A percentile compares a stretch with the other conserved stretches of the same genome.
phyloP scores from a whole-genome alignment of 129 eudicot species.

The Tanacetum coccineum region DNA sequence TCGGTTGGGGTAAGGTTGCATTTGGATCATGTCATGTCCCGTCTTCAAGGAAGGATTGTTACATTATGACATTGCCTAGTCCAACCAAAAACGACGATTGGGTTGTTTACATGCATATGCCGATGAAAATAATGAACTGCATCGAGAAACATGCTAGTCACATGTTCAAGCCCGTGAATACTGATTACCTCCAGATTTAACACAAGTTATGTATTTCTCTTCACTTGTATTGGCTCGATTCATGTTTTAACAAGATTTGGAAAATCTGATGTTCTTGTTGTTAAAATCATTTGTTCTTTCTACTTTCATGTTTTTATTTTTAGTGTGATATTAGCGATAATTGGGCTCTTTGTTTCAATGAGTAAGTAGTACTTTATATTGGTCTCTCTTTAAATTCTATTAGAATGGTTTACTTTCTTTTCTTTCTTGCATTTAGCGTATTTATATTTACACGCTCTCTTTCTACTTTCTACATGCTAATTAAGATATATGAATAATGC shows the following conservation, averaged over 20 bases:
- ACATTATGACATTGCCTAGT: constrained; percentile 60
- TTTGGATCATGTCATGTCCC: constrained; percentile 58
- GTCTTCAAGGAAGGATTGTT: constrained; percentile 43
- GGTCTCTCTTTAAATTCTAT: too few relatives aligned
- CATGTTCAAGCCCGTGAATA: constrained; percentile 35
- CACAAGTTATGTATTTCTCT: background rate
- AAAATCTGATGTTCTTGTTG: too few relatives aligned
- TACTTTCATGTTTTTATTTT: too few relatives aligned
- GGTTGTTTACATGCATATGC: constrained; percentile 29
- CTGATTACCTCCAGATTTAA: constrained; percentile 27
- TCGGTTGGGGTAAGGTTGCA: constrained; percentile 51
- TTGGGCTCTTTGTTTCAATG: too few relatives aligned
- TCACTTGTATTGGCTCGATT: background rate
- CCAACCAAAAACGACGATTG: constrained; percentile 46
- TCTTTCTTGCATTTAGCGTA: too few relatives aligned
- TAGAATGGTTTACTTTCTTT: too few relatives aligned
- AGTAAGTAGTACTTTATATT: too few relatives aligned
- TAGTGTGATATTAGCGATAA: too few relatives aligned
- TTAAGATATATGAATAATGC: too few relatives aligned
- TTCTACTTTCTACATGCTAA: too few relatives aligned
- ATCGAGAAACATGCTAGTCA: constrained; percentile 35
- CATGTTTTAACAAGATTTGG: background rate
- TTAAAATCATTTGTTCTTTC: too few relatives aligned
- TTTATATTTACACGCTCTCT: too few relatives aligned
- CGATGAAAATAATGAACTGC: constrained; percentile 24